A percentile compares a stretch with the other conserved stretches of the same genome.
phyloP scores from a whole-genome alignment of 768 basidiomycete species.

The Crassisporium funariophilum region DNA sequence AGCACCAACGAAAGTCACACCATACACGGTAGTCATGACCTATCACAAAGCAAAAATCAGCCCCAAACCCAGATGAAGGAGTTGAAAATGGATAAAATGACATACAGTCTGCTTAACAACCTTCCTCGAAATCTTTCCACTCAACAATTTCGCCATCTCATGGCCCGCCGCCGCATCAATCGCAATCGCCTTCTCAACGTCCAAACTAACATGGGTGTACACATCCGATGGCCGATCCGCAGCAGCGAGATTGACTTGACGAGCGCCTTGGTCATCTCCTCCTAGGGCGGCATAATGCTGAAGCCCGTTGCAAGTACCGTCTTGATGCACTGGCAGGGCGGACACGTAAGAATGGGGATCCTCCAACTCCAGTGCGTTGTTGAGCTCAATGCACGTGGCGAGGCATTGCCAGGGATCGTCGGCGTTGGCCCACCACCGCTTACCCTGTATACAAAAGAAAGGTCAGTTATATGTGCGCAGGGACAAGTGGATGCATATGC shows the following conservation, averaged over 20 bases:
- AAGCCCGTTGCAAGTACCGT: slow-evolving; percentile 97
- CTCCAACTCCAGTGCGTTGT: slow-evolving; percentile 70
- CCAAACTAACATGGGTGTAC: slow-evolving; percentile 86
- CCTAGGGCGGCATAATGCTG: slow-evolving; percentile 99
- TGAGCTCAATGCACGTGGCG: slow-evolving; percentile 89
- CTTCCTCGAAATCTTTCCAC: slow-evolving; percentile 85
- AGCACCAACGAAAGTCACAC: slow-evolving; percentile 94
- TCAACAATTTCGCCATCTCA: slow-evolving; percentile 58
- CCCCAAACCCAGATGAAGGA: not conserved
- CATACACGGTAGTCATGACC: slow-evolving; percentile 99
- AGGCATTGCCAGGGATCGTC: slow-evolving; percentile 99
- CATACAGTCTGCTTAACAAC: slow-evolving; percentile 96
- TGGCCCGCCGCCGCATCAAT: slow-evolving; percentile 56
- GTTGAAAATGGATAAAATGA: slow-evolving; percentile 10
- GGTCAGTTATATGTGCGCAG: not conserved
- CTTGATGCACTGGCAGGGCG: slow-evolving; percentile 91
- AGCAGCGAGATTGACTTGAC: slow-evolving; percentile 87
- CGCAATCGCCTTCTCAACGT: slow-evolving; percentile 73
- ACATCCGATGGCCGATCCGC: slow-evolving; percentile 92
- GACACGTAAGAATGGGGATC: slow-evolving; percentile 67
- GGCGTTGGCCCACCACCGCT: slow-evolving; percentile 86
- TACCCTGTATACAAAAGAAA: slow-evolving; percentile 46
- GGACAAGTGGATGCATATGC: slow-evolving; percentile 16
- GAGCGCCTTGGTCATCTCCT: slow-evolving; percentile 85
- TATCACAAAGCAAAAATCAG: slow-evolving; percentile 23